phyloP scores from a whole-genome alignment of 2,329 filamentous ascomycete genomes.

The Sporothrix protearum region DNA sequence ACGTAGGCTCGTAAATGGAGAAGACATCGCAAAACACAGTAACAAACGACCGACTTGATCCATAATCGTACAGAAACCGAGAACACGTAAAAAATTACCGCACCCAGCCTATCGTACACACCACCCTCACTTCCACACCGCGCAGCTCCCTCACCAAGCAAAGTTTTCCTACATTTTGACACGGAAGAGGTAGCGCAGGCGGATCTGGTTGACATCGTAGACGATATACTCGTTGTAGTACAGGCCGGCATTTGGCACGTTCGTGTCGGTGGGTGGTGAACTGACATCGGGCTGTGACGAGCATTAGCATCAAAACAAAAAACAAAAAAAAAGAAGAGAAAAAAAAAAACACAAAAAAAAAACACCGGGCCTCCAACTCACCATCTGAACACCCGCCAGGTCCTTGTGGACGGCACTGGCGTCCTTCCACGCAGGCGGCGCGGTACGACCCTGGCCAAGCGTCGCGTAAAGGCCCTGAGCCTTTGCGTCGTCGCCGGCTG shows the following conservation, averaged over 20 bases:
- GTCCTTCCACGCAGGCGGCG: conserved; percentile 72
- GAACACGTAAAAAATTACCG: not conserved
- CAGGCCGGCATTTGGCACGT: conserved; percentile 46
- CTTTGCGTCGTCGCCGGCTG: conserved; percentile 62
- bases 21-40: not conserved
- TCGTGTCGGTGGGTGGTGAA: conserved; percentile 47
- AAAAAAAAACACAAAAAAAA: not conserved
- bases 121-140: not conserved
- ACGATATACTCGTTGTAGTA: conserved; percentile 72
- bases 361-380: conserved; percentile 39
- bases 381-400: conserved; percentile 67
- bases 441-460: conserved; percentile 63
- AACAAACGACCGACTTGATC: not conserved
- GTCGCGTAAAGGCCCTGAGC: conserved; percentile 61
- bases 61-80: not conserved
- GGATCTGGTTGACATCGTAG: conserved; percentile 67
- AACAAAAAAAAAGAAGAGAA: too few relatives aligned
- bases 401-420: conserved; percentile 61
- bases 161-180: conserved; percentile 47
- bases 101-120: not conserved
- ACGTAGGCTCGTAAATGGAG: not conserved
- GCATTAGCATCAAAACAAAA: conserved; percentile 4
- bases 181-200: conserved; percentile 65
- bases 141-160: too few relatives aligned
- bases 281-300: conserved; percentile 36